A percentile compares a stretch with the other conserved stretches of the same genome.
phyloP scores from a whole-genome alignment of 257 asterid species.

The Rauvolfia tetraphylla region DNA sequence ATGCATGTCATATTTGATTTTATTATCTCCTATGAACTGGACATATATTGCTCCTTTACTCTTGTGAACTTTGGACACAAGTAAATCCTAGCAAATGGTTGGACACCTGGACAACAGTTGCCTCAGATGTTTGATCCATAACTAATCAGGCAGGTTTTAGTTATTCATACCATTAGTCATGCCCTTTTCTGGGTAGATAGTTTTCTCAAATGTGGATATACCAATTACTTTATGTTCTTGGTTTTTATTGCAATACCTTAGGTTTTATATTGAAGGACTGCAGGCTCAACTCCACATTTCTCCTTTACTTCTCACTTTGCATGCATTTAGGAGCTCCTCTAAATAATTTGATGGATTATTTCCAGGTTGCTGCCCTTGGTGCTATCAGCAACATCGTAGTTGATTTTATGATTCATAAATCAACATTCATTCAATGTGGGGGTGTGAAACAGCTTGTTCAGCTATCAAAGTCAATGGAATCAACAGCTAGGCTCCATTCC shows the following conservation, averaged over 20 bases:
- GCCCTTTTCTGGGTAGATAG: not conserved
- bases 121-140: not conserved
- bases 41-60: not conserved
- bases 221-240: not conserved
- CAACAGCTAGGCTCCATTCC: conserved; percentile 59
- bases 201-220: not conserved
- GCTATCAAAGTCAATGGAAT: conserved; percentile 87
- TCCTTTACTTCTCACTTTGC: not conserved
- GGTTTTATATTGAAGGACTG: not conserved
- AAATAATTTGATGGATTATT: conserved; percentile 4
- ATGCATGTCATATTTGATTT: not conserved
- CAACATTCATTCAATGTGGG: conserved; percentile 63
- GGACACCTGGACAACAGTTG: not conserved
- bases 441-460: conserved; percentile 76
- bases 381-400: conserved; percentile 80
- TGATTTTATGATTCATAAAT: conserved; percentile 60
- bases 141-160: not conserved
- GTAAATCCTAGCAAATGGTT: not conserved
- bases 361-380: conserved; percentile 76
- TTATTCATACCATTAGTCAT: not conserved
- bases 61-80: not conserved
- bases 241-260: not conserved
- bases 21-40: not conserved
- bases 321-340: not conserved
- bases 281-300: not conserved